Evolutionary conservation across 2,329 filamentous ascomycete species (phyloP), one percentile per base, ranked within the genome.

Genomic region (Fulvia fulva): DNA sequence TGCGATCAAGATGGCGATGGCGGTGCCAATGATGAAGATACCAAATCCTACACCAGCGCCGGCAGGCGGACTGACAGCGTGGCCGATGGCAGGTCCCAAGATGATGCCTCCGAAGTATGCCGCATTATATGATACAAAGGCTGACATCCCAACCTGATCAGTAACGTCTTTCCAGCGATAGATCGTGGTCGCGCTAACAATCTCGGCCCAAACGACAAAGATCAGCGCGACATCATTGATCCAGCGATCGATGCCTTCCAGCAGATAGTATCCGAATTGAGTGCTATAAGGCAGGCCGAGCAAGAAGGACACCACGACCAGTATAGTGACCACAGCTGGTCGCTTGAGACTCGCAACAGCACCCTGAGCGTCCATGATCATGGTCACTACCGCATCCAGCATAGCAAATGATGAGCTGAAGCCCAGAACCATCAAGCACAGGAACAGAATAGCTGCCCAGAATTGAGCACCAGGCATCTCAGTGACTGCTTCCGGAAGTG

Each of bases 381-480:
- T 81, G 49, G 81, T 81, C 59, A 84, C 56, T 83, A 6, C 47
- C 11, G 30, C 30, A 32, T 52, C 30, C 12, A 52, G 30, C 50
- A 52, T 52, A 16, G 28, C 28, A 34, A 37, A 52, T 4, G 82
- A 79, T 0, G 81, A 83, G 60, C 79, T 81, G 63, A 83, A 82
- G 0, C 82, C 82, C 7, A 52, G 32, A 0, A 85, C 77, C 57
- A 84, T 78, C 9, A 85, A 75, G 0, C 81, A 84, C 58, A 84
- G 82, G 68, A 85, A 85, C 2, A 84, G 71, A 0, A 81, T 71
- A 9, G 83, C 72, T 0, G 81, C 81, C 82, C 82, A 85, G 61
- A 81, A 83, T 32, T 83, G 83, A 1, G 81, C 74, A 0, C 76
- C 82, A 0, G 82, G 82, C 77, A 85, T 82, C 56, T 83, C 76